Base-by-base conservation (phyloP, 2,329 filamentous ascomycete species). In the Ceratocystis colombiana region DNA sequence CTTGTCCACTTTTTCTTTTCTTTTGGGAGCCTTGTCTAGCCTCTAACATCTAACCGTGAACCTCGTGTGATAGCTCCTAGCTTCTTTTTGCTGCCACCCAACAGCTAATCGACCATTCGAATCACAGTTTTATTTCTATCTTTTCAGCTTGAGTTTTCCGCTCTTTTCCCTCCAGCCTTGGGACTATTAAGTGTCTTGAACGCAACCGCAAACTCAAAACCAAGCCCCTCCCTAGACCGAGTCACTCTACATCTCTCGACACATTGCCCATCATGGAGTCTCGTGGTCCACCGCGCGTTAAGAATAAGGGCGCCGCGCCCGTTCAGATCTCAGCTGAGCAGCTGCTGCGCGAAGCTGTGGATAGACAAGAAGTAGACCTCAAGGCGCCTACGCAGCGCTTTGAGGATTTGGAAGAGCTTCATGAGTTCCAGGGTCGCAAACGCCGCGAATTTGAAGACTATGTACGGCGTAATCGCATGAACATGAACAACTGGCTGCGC, bases 401-500 rank as follows among this genome's bases (percentile, higher is more conserved):
- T 72, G 90, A 90, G 70, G 94, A 99, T 72, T 84, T 99, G 72
- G 94, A 99, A 79, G 94, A 99, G 79, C 85, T 99, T 61, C 93
- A 97, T 79, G 94, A 97, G 77, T 96, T 89, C 76, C 94, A 99
- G 77, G 93, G 92, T 65, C 85, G 94, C 70, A 97, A 97, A 79
- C 84, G 94, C 71, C 94, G 92, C 76, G 94, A 96, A 73, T 99
- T 96, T 72, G 94, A 99, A 77, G 90, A 96, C 79, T 97, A 97
- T 87, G 90, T 97, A 68, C 87, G 91, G 70, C 88, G 94, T 70
- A 97, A 97, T 74, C 80, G 93, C 73, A 83, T 96, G 74, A 96
- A 95, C 73, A 91, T 97, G 82, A 96, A 96, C 80, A 97, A 97
- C 77, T 99, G 94, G 94, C 90, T 94, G 82, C 89, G 92, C 73